Percentiles rank a stretch among this genome's conserved stretches.
phyloP scores from a whole-genome alignment of 2,329 filamentous ascomycete genomes.

The Ophiostoma triangulosporum region DNA sequence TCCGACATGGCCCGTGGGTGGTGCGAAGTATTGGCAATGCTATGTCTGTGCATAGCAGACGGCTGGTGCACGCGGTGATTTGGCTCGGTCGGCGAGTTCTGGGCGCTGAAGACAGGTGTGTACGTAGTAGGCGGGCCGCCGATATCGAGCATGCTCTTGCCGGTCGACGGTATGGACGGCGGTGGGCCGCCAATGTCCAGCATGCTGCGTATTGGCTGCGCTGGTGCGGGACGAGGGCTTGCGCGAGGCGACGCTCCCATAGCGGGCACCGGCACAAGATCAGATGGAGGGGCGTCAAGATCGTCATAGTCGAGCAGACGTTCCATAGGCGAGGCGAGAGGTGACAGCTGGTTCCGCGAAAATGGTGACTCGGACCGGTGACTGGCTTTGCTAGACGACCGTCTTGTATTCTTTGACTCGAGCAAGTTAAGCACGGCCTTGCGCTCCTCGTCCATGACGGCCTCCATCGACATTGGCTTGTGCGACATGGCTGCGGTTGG shows the following conservation, averaged over 20 bases:
- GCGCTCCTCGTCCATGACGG: conserved; percentile 64
- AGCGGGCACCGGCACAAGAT: conserved; percentile 3
- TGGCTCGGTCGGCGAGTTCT: conserved; percentile 32
- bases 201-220: conserved; percentile 51
- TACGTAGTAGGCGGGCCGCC: conserved; percentile 21
- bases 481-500: conserved; percentile 19
- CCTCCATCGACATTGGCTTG: conserved; percentile 59
- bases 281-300: conserved; percentile 15
- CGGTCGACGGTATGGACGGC: conserved; percentile 20
- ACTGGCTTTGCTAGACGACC: conserved; percentile 19
- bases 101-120: conserved; percentile 27
- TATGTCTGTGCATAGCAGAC: neutral
- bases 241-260: conserved; percentile 10
- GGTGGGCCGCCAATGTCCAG: conserved; percentile 40
- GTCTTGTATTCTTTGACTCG: conserved; percentile 30
- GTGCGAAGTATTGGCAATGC: conserved; percentile 9
- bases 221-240: conserved; percentile 28
- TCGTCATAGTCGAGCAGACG: conserved; percentile 49
- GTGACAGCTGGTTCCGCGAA: conserved; percentile 42
- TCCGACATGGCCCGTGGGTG: conserved; percentile 44
- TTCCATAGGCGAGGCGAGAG: conserved; percentile 53
- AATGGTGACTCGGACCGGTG: conserved; percentile 40
- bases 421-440: conserved; percentile 58
- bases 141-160: conserved; percentile 41
- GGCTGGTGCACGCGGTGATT: conserved; percentile 20